phyloP scores from a whole-genome alignment of 31 red algal genomes.

The Odonthalia washingtoniensis region DNA sequence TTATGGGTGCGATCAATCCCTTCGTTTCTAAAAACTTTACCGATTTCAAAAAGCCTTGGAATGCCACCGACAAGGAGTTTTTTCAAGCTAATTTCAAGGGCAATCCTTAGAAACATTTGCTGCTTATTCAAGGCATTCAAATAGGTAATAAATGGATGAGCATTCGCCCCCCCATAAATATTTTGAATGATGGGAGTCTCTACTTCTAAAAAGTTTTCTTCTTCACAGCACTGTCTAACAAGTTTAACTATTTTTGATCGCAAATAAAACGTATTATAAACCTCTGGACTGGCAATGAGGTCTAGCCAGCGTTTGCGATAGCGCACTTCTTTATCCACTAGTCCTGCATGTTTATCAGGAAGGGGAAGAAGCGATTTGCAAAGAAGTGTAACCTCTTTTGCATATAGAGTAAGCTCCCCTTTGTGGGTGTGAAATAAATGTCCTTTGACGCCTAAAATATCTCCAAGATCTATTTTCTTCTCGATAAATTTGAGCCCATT shows the following conservation, averaged over 20 bases:
- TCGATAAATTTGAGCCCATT: not conserved
- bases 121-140: constrained; percentile 89
- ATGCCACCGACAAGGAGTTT: constrained; percentile 97
- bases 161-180: constrained; percentile 92
- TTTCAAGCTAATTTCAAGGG: constrained; percentile 97
- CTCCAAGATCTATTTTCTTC: constrained; percentile 25
- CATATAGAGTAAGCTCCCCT: constrained; percentile 15
- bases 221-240: constrained; percentile 84
- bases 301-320: constrained; percentile 96
- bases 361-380: constrained; percentile 8
- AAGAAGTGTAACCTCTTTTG: constrained; percentile 15
- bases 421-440: constrained; percentile 22
- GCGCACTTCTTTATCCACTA: constrained; percentile 76
- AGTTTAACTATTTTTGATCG: constrained; percentile 86
- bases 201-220: constrained; percentile 92
- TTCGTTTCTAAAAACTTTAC: constrained; percentile 97
- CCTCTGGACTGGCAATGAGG: constrained; percentile 81
- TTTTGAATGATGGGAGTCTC: constrained; percentile 99
- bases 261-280: constrained; percentile 71
- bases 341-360: constrained; percentile 29
- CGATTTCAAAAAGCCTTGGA: constrained; percentile 96
- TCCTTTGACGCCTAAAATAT: constrained; percentile 26
- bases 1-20: constrained; percentile 97
- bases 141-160: constrained; percentile 93
- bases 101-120: constrained; percentile 95